These are phyloP conservation scores for Pichia sp. DNA, from an alignment of 1,139 yeast species.

Conservation along the genomic window DNA sequence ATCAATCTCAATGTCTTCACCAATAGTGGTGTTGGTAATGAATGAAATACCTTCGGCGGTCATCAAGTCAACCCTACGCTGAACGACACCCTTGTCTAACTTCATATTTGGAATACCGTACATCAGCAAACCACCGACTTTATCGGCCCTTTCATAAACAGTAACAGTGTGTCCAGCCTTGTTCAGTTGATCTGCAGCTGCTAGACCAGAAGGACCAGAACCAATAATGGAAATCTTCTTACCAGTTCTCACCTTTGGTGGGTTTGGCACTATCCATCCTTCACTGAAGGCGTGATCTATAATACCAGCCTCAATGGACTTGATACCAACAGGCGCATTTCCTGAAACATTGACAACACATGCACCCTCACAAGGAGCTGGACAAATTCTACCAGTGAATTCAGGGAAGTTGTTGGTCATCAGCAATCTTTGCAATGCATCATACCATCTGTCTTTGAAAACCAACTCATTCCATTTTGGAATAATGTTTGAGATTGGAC, in stretches of 20 bases:
- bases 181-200: conserved; percentile 95
- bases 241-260: conserved; percentile 79
- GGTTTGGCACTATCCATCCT: conserved; percentile 90
- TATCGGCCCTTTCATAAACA: conserved; percentile 88
- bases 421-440: conserved; percentile 84
- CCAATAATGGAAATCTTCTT: conserved; percentile 84
- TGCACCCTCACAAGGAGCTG: conserved; percentile 99
- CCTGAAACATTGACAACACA: conserved; percentile 87
- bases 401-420: conserved; percentile 99
- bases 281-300: conserved; percentile 94
- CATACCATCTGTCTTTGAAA: conserved; percentile 91
- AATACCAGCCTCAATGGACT: conserved; percentile 92
- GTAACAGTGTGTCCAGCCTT: conserved; percentile 91
- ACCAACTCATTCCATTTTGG: conserved; percentile 98
- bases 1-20: conserved; percentile 71
- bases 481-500: conserved; percentile 94
- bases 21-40: conserved; percentile 71
- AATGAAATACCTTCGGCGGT: conserved; percentile 87
- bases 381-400: conserved; percentile 96
- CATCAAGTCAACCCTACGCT: conserved; percentile 87
- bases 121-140: conserved; percentile 96
- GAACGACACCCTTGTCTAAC: conserved; percentile 86
- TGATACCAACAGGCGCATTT: conserved; percentile 94
- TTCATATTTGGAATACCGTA: conserved; percentile 99
- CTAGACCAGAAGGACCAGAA: conserved; percentile 96